Evolutionary conservation across 208 protist species (phyloP).

Genomic region (Angomonas ambiguus): DNA sequence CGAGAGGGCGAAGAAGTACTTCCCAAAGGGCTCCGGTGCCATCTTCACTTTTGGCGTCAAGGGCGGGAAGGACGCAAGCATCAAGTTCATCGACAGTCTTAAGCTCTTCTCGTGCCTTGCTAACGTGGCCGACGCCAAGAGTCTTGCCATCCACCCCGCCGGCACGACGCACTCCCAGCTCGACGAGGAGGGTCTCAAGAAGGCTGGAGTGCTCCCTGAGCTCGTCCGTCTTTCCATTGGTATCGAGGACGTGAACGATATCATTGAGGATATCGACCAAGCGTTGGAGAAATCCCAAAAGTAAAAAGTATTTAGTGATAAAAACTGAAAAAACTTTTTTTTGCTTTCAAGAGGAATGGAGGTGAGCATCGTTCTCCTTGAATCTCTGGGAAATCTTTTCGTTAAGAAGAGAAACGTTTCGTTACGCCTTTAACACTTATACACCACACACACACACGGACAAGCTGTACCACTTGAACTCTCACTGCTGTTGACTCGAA

Average conservation of each 20-base stretch:
- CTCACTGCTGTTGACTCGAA: no score
- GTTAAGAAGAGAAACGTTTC: not conserved
- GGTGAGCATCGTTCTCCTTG: not conserved
- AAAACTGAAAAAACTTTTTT: not conserved
- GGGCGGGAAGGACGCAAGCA: slow-evolving; percentile 13
- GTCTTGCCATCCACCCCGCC: slow-evolving; percentile 9
- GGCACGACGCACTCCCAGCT: slow-evolving; percentile 84
- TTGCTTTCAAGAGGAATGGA: not conserved
- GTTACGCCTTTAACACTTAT: not conserved
- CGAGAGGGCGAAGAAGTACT: slow-evolving; percentile 8
- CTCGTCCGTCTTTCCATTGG: slow-evolving; percentile 71
- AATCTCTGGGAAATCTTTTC: not conserved
- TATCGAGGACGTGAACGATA: slow-evolving; percentile 76
- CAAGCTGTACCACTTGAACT: no score
- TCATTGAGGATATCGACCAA: slow-evolving; percentile 49
- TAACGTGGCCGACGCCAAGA: slow-evolving; percentile 13
- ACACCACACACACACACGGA: no score
- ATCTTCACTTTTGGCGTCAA: slow-evolving; percentile 25
- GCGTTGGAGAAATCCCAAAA: slow-evolving; percentile 27
- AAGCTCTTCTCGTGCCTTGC: slow-evolving; percentile 23
- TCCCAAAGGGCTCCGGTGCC: slow-evolving; percentile 6
- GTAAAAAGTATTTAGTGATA: slow-evolving; percentile 1
- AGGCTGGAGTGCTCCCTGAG: slow-evolving; percentile 41
- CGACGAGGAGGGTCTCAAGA: slow-evolving; percentile 19
- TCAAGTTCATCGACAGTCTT: slow-evolving; percentile 41